Evolutionary conservation across 306 rosid species (phyloP), one percentile per base, ranked within the genome.

Genomic region (Sechiopsis laciniata): DNA sequence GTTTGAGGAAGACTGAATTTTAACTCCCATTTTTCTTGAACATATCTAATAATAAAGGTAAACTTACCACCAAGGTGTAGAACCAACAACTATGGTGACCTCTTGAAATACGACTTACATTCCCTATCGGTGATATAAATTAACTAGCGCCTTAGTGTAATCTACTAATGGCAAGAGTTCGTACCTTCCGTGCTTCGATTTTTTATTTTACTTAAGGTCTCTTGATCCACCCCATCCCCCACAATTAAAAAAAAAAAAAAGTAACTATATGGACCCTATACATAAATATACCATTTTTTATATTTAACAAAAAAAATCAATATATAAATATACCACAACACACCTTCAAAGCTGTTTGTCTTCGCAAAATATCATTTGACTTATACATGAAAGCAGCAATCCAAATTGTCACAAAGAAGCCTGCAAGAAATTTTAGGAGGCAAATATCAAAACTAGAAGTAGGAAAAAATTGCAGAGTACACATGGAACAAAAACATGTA

Each of bases 331-430:
- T 45, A 45, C 15, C 53, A 48, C 51, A 26, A 75, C 71, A 51
- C 45, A 91, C 97, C 92, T 88, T 91, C 72, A 91, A 77, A 50
- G 97, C 95, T 58, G 97, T 91, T 82, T 94, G 97, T 74, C 87
- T 94, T 76, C 89, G 79, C 52, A 94, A 81, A 48, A 94, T 87
- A 78, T 94, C 99, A 79, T 94, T 94, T 0, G 99, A 94, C 86
- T 94, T 94, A 78, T 87, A 94, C 88, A 94, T 90, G 42, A 94
- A 85, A 29, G 88, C 96, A 46, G 95, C 91, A 77, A 91, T 89
- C 97, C 99, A 94, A 75, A 91, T 86, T 10, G 97, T 84, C 66
- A 84, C 81, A 65, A 84, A 84, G 81, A 84, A 84, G 40, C 88
- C 88, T 84, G 81, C 22, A 74, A 70, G 15, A 14, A 46, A 65